Evolutionary conservation across 352 stramenopile species (phyloP), one percentile per base, ranked within the genome.

Genomic region (Pythium aphanidermatum): DNA sequence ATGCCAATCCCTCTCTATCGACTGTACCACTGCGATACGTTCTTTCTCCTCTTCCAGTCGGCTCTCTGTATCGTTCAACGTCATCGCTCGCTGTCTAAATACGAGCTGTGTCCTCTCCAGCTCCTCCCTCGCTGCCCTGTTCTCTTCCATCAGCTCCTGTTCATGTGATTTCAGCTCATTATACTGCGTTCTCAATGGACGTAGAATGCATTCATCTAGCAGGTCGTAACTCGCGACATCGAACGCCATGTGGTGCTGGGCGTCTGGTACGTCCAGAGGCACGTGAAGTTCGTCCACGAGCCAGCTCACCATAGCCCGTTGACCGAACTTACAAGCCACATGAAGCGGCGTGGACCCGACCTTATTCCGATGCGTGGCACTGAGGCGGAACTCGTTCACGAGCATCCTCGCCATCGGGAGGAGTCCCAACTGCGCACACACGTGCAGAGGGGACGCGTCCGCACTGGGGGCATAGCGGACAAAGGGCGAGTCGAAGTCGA

Each of bases 391-490:
- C 11, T 58, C 39, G 7, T 46, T 36, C 26, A 85, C 50, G 44
- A 83, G 43, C 47, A 81, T 32, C 41, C 63, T 58, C 14, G 70
- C 73, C 23, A 65, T 64, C 3, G 30, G 30, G 16, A 70, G 25
- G 19, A 75, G 65, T 8, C 73, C 68, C n/a, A 74, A 62, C 35
- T 85, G 70, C 0, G 70, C 70, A n/a, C 70, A 81, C 7, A 85
- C 36, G 24, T 85, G 68, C 23, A 85, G 19, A 3, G 63, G 62
- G 1, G 68, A 70, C n/a, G 59, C 70, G 24, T 79, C 65, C 3
- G 68, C 63, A 17, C 60, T 65, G 1, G 68, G 44, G 1, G 68
- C 52, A 26, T 79, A 77, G 25, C 58, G 51, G 3, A 53, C 61
- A 5, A 27, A 2, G 12, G 38, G 2, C 24, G 53, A 20, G 17